phyloP scores from a whole-genome alignment of 2,329 filamentous ascomycete species.

The Sordariomycetes sp. region DNA sequence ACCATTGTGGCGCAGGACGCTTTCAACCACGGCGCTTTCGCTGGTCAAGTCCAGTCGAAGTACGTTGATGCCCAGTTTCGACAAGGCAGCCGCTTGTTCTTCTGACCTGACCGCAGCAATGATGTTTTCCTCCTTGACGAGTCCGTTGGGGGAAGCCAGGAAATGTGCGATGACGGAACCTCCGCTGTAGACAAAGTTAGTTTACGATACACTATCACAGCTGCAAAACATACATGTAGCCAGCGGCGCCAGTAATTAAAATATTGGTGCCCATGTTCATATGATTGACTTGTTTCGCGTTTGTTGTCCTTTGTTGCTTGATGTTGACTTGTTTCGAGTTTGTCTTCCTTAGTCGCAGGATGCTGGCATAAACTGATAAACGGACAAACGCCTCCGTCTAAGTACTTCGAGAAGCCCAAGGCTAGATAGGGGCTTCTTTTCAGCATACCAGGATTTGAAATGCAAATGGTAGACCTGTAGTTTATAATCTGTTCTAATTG shows the following conservation, averaged over 20 bases:
- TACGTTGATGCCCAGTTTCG: slow-evolving; percentile 17
- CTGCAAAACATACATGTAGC: slow-evolving; percentile 17
- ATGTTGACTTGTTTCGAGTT: too few species aligned
- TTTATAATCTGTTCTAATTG: too few species aligned
- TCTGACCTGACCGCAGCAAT: slow-evolving; percentile 20
- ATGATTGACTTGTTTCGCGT: too few species aligned
- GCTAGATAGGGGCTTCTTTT: too few species aligned
- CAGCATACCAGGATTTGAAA: too few species aligned
- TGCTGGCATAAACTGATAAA: too few species aligned
- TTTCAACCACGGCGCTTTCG: slow-evolving; percentile 12
- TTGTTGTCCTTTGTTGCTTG: too few species aligned
- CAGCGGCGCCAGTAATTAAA: slow-evolving; percentile 23
- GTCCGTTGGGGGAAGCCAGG: slow-evolving; percentile 10
- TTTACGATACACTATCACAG: background rate
- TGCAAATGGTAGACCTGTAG: too few species aligned
- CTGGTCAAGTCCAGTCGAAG: slow-evolving; percentile 20
- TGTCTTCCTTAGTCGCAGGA: too few species aligned
- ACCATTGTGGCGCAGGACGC: slow-evolving; percentile 15
- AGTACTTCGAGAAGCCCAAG: too few species aligned
- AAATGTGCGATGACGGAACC: slow-evolving; percentile 24
- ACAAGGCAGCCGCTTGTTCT: slow-evolving; percentile 19
- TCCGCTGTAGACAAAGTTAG: slow-evolving; percentile 13
- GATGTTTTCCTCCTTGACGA: slow-evolving; percentile 13
- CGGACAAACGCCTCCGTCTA: too few species aligned
- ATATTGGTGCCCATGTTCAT: slow-evolving; percentile 13